Base-by-base conservation (phyloP, 176 grass and related monocot species). In the Olyra latifolia region DNA sequence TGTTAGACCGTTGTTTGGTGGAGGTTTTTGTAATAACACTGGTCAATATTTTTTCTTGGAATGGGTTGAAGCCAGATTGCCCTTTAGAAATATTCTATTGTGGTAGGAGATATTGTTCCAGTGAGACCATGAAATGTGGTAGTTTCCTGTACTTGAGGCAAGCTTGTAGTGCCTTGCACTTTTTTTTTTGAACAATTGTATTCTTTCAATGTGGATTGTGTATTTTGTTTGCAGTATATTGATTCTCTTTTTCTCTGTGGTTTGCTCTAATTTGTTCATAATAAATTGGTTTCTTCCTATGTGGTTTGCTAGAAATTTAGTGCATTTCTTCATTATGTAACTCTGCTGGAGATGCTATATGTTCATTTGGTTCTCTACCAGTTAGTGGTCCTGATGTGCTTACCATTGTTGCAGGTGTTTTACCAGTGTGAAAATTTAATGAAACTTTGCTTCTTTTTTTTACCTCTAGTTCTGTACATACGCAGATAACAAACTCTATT, bases 191-290 rank as follows among this genome's bases (percentile, higher is more conserved):
- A 28, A 29, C 39, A 20, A 27, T 66, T 16, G 2, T 45, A 64
- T 56, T 44, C 10, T 30, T 28, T 71, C 8, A 8, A 6, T 74
- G 55, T 39, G 35, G 20, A 17, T 62, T 64, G 39, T 17, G 64
- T 66, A 53, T 32, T 69, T 61, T 61, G 24, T 71, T 70, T 29
- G 28, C 22, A 66, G 9, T 47, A 78, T 47, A 29, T 72, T 48
- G 59, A 35, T 83, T 87, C 68, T 87, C 68, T 71, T 15, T 52
- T 4, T 43, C 4, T 23, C 17, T 67, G 38, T 28, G 10, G n/a
- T 6, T 74, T 90, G 38, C 66, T 79, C 13, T 63, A 24, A 30
- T 80, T 88, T 83, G 12, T 58, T 17, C 48, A 58, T 14, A 25
- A 16, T 32, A 77, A 44, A 63, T 56, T 68, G 6, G 19, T 20